Base-by-base conservation (phyloP, 139 green algal species). In the Haematococcus sp. region DNA sequence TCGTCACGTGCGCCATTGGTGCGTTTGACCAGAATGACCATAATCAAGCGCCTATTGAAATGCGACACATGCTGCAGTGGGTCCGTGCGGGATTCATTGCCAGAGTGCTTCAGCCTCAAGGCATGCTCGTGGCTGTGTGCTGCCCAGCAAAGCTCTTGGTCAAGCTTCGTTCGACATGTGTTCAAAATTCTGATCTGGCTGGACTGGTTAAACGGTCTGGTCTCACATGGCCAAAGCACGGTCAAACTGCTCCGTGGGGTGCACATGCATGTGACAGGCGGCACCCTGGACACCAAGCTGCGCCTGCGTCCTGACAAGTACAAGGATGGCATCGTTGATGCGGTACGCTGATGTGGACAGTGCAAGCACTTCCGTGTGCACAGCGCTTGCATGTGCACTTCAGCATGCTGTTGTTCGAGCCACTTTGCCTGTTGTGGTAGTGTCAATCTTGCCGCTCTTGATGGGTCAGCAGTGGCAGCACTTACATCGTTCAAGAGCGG, bases 241-340 rank as follows among this genome's bases (percentile, higher is more conserved):
- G 54, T 61, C 17, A 61, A 7, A 27, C 54, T 9, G 54, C 9
- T n/a, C n/a, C n/a, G n/a, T n/a, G n/a, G n/a, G n/a, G n/a, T n/a
- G n/a, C n/a, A n/a, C n/a, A n/a, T n/a, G n/a, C n/a, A n/a, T n/a
- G n/a, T n/a, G n/a, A 27, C 83, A 60, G 83, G 86, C 15, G 87
- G 87, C 34, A 91, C 82, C 3, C 58, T 91, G 28, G 86, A 91
- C 33, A 88, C 82, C 0, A 44, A 88, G 56, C 68, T 90, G 34
- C 28, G 69, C 30, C 68, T 84, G 43, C 63, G 69, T 2, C 76
- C 76, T 52, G 69, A 82, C 64, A 88, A 85, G 65, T 76, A 77
- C 43, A 68, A 84, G 44, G 75, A 65, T 34, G 22, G 54, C 32
- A 69, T 25, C 19, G 17, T 54, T 11, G 28, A n/a, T 13, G 63